Base-by-base conservation (phyloP, 805 yeast genomes). In the Millerozyma miso region DNA sequence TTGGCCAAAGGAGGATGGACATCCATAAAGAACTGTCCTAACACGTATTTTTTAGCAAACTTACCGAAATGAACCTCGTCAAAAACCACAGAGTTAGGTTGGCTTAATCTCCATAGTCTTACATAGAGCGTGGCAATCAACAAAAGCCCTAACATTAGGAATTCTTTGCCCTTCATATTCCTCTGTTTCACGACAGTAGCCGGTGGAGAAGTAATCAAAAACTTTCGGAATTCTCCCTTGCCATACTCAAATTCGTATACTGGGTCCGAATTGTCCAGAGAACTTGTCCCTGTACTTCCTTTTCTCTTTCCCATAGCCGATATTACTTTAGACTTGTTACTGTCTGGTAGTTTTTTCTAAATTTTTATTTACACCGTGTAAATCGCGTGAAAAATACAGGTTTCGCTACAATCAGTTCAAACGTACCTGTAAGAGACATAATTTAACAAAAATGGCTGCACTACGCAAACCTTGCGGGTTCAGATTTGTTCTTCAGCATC, bases 11-110 rank as follows among this genome's bases (percentile, higher is more conserved):
- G 95, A 6, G 95, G 95, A 57, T 85, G 86, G 35, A 80, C 83
- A 59, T 83, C 90, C 77, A 84, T 73, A 62, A 84, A 85, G 56
- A 71, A 84, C 14, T 63, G 62, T 15, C 88, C 86, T 41, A 67
- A 62, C 41, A 81, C 74, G 67, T 89, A 93, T 63, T 86, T 81
- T 45, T 83, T 76, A 26, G 97, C 96, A 67, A 91, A 93, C n/a
- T 95, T 95, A 43, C 99, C 99, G 56, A 93, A 93, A 64, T 87
- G 95, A 33, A 86, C 93, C 63, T 91, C 99, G 62, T 89, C 96
- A 51, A 87, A 87, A 10, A 91, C 96, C 31, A 89, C 95, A 20
- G 90, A 80, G 54, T 80, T 65, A 33, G 99, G 99, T 48, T 67
- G 58, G 19, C 76, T 68, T 45, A 93, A 69, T 41, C 75, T 68